Conservation (phyloP, 257 asterid species). For the Avicennia marina region DNA sequence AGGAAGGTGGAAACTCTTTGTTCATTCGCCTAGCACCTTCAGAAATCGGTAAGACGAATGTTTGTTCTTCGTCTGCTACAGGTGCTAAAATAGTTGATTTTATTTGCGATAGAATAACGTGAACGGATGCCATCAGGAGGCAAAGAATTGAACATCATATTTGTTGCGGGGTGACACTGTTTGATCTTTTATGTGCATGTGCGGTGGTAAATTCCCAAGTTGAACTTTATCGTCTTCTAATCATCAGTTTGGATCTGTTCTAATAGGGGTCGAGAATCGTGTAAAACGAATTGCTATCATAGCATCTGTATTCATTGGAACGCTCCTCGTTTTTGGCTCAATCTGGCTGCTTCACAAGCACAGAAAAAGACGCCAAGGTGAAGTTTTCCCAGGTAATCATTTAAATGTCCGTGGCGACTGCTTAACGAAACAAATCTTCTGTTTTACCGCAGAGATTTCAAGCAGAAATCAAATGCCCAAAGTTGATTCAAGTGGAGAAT, state of each 20-base stretch:
- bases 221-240: slow-evolving; percentile 8
- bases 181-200: neutral
- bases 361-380: slow-evolving; percentile 35
- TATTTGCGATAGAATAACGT: no score
- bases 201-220: neutral
- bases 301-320: slow-evolving; percentile 25
- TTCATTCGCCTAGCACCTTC: slow-evolving; percentile 55
- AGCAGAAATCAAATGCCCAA: slow-evolving; percentile 18
- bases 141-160: no score
- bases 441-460: slow-evolving; percentile 28
- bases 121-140: no score
- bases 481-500: slow-evolving; percentile 41
- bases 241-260: neutral
- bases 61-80: no score
- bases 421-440: neutral
- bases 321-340: slow-evolving; percentile 28
- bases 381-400: slow-evolving; percentile 3
- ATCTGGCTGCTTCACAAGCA: slow-evolving; percentile 39
- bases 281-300: slow-evolving; percentile 24
- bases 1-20: slow-evolving; percentile 44
- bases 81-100: no score
- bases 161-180: neutral
- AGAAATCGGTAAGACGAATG: slow-evolving; percentile 66
- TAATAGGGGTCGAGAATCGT: slow-evolving; percentile 21
- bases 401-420: neutral